Percentiles rank a stretch among this genome's conserved stretches.
Evolutionary conservation across 2,329 filamentous ascomycete species (phyloP).

Genomic region (Pseudogymnoascus sp.): DNA sequence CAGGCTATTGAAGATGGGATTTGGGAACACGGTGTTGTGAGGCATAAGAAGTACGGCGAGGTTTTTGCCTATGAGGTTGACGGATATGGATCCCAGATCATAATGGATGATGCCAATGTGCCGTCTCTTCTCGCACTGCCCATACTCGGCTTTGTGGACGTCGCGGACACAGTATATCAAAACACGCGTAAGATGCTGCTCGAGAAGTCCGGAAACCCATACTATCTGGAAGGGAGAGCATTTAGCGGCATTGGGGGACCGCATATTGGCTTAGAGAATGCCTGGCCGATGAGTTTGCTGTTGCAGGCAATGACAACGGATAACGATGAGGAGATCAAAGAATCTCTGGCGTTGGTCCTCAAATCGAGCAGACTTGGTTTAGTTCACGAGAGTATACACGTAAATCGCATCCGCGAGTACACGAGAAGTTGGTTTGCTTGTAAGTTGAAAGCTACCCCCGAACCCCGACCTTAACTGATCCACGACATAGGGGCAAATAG

Average conservation of each 20-base stretch:
- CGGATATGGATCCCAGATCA: conserved; percentile 71
- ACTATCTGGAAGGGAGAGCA: conserved; percentile 68
- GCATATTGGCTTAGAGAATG: conserved; percentile 76
- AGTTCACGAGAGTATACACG: conserved; percentile 87
- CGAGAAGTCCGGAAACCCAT: conserved; percentile 58
- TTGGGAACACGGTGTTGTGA: conserved; percentile 75
- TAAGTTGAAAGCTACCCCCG: conserved; percentile 26
- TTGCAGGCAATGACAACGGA: conserved; percentile 86
- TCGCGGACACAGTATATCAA: conserved; percentile 64
- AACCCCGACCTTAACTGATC: background rate
- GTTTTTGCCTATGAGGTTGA: conserved; percentile 88
- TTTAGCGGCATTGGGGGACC: conserved; percentile 89
- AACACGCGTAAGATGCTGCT: conserved; percentile 72
- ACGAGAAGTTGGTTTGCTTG: conserved; percentile 92
- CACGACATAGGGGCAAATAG: conserved; percentile 69
- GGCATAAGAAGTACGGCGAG: conserved; percentile 65
- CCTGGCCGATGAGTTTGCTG: conserved; percentile 94
- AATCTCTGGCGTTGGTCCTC: conserved; percentile 67
- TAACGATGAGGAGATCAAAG: conserved; percentile 72
- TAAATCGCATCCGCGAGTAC: conserved; percentile 61
- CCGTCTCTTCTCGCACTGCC: conserved; percentile 74
- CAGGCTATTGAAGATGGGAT: conserved; percentile 66
- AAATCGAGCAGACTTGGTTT: conserved; percentile 69
- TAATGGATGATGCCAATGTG: conserved; percentile 89
- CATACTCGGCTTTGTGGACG: conserved; percentile 65